Evolutionary conservation across 176 grass and related monocot species (phyloP).

Genomic region (Aegilops tauschii): DNA sequence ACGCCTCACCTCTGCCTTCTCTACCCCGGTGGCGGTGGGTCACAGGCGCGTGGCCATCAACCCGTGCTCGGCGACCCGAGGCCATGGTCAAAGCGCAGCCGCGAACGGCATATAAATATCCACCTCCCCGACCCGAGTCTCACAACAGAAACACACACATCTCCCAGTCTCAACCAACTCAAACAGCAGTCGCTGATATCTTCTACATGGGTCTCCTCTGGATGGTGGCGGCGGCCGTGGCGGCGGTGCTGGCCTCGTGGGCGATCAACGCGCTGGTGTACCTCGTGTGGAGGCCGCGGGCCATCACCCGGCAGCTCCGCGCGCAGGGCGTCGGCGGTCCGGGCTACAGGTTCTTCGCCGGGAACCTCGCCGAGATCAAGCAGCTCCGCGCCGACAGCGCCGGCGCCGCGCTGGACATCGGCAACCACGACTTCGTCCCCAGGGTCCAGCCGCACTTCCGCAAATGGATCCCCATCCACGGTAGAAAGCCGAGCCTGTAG

Average conservation of each 20-base stretch:
- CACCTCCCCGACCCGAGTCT: too few species aligned
- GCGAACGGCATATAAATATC: too few species aligned
- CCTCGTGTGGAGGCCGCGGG: constrained; percentile 40
- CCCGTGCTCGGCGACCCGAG: too few species aligned
- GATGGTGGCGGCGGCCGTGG: neutral
- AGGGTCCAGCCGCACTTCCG: constrained; percentile 43
- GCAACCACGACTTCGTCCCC: constrained; percentile 40
- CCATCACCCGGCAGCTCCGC: neutral
- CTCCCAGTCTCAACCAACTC: too few species aligned
- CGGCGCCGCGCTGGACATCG: neutral
- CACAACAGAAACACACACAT: too few species aligned
- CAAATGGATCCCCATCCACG: constrained; percentile 46
- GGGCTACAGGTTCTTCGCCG: constrained; percentile 33
- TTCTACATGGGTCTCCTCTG: neutral
- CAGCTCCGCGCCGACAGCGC: constrained; percentile 12
- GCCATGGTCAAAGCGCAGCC: too few species aligned
- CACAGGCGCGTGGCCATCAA: too few species aligned
- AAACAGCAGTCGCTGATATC: too few species aligned
- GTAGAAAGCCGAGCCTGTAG: neutral
- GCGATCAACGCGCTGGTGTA: constrained; percentile 21
- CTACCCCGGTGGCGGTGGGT: too few species aligned
- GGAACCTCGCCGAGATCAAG: constrained; percentile 43
- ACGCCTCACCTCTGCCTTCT: too few species aligned
- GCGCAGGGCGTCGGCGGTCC: constrained; percentile 55
- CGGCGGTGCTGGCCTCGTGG: constrained; percentile 17